Conservation (phyloP, 306 rosid species). For the Ormosia emarginata region DNA sequence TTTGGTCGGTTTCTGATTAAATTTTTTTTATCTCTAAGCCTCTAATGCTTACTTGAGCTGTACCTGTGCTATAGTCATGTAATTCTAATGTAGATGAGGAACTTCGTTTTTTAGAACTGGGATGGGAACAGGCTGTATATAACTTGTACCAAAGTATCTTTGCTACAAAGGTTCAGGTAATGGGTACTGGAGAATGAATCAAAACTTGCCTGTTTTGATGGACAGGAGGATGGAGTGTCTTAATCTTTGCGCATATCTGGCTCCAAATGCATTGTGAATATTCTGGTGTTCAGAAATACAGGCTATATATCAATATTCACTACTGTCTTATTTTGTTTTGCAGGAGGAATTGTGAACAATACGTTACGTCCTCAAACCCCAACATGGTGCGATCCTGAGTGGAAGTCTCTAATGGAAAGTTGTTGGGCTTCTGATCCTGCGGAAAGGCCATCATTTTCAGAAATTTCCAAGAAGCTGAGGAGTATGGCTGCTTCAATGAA, state of each 20-base stretch:
- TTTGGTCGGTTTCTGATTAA: not conserved
- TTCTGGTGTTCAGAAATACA: not conserved
- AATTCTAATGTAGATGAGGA: not conserved
- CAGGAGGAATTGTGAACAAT: conserved; percentile 97
- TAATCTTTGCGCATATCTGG: not conserved
- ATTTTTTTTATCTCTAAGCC: not conserved
- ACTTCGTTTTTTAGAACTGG: not conserved
- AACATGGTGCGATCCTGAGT: conserved; percentile 98
- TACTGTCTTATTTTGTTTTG: conserved; percentile 17
- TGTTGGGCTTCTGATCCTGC: conserved; percentile 91
- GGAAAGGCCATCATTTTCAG: conserved; percentile 86
- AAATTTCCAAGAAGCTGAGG: conserved; percentile 94
- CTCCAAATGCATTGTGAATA: not conserved
- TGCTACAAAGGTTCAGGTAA: not conserved
- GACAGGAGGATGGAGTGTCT: not conserved
- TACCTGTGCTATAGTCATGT: not conserved
- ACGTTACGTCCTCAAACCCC: conserved; percentile 86
- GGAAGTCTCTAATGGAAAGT: conserved; percentile 96
- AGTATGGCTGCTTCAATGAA: conserved; percentile 95
- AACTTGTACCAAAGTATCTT: not conserved
- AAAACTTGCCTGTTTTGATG: not conserved
- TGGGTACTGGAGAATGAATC: not conserved
- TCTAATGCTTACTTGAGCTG: not conserved
- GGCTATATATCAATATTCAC: not conserved
- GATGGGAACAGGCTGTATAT: not conserved